Conservation (phyloP, 805 yeast species). For the Komagataella pseudopastoris region DNA sequence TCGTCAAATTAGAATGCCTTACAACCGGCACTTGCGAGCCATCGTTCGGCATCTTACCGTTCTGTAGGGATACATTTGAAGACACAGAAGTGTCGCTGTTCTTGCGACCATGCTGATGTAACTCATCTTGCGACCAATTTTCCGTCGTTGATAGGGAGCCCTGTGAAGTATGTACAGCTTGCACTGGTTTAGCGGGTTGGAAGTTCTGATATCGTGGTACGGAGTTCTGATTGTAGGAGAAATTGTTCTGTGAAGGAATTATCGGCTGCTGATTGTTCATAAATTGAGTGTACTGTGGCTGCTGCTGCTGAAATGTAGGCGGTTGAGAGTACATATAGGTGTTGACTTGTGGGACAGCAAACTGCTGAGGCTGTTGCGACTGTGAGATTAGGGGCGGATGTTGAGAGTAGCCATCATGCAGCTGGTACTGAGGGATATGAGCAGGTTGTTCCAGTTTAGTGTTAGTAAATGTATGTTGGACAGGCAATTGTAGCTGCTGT, state of each 20-base stretch:
- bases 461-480: neutral
- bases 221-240: slow-evolving; percentile 11
- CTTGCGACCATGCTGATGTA: slow-evolving; percentile 16
- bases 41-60: slow-evolving; percentile 1
- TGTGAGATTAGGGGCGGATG: neutral
- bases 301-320: slow-evolving; percentile 5
- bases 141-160: slow-evolving; percentile 5
- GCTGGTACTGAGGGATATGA: slow-evolving; percentile 1
- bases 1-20: neutral
- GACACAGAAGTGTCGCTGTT: slow-evolving; percentile 28
- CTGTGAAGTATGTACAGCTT: slow-evolving; percentile 4
- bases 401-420: neutral
- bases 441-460: neutral
- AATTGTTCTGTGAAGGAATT: neutral
- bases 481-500: neutral
- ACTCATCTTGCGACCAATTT: slow-evolving; percentile 18
- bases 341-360: slow-evolving; percentile 3
- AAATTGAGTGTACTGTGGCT: slow-evolving; percentile 9
- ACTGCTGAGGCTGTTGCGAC: neutral
- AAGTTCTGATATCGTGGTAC: slow-evolving; percentile 14
- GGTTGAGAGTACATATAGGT: slow-evolving; percentile 3
- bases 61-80: slow-evolving; percentile 17
- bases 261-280: neutral
- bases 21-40: neutral
- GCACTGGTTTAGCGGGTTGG: slow-evolving; percentile 18